Evolutionary conservation across 352 stramenopile genomes (phyloP).

Genomic region (Pythium oligandrum): DNA sequence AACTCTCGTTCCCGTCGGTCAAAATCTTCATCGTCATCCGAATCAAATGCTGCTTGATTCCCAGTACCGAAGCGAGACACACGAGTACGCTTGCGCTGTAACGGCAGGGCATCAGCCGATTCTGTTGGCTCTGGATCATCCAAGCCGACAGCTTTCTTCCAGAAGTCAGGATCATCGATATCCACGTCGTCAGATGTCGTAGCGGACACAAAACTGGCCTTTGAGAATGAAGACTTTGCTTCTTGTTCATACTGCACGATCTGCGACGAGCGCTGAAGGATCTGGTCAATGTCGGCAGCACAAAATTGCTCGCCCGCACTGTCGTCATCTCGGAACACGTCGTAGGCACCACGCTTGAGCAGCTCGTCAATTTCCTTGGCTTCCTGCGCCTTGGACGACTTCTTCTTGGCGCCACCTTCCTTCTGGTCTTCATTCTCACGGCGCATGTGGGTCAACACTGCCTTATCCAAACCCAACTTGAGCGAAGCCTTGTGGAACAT

Average conservation of each 20-base stretch:
- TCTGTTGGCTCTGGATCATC: conserved; percentile 65
- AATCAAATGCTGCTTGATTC: conserved; percentile 33
- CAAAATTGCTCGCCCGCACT: conserved; percentile 94
- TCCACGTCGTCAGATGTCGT: conserved; percentile 93
- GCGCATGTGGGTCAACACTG: conserved; percentile 89
- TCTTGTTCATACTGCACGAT: conserved; percentile 84
- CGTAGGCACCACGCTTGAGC: conserved; percentile 88
- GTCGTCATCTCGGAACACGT: conserved; percentile 90
- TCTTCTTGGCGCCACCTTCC: conserved; percentile 38
- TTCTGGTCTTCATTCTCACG: conserved; percentile 81
- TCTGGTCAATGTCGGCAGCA: conserved; percentile 97
- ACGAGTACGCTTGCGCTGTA: conserved; percentile 84
- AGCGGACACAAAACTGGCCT: conserved; percentile 90
- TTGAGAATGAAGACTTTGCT: conserved; percentile 86
- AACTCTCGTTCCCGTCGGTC: conserved; percentile 43
- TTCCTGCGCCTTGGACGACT: conserved; percentile 74
- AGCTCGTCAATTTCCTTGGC: conserved; percentile 91
- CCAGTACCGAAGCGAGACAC: conserved; percentile 75
- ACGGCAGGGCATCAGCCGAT: conserved; percentile 50
- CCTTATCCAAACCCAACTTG: conserved; percentile 92
- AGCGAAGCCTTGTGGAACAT: conserved; percentile 93
- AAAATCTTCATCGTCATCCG: conserved; percentile 58
- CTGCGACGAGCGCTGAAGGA: conserved; percentile 89
- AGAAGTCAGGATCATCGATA: conserved; percentile 98
- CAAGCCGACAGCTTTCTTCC: conserved; percentile 96